phyloP scores from a whole-genome alignment of 106 monocot species.

The Vanilla planifolia region DNA sequence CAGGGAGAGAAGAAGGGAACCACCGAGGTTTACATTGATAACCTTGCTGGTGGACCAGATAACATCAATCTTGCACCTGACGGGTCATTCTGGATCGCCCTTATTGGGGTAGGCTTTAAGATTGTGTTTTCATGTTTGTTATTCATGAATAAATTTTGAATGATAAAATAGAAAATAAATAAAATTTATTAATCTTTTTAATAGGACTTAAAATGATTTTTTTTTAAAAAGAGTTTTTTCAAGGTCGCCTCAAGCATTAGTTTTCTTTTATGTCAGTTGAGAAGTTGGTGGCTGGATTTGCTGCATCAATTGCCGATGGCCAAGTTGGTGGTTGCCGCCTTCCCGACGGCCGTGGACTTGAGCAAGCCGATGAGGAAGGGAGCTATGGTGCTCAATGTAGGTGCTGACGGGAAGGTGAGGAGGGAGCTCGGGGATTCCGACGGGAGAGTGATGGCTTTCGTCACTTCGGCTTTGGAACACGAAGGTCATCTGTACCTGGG shows the following conservation, averaged over 20 bases:
- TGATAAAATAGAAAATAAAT: too few relatives aligned
- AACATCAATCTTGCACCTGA: conserved; percentile 67
- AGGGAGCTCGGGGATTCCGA: conserved; percentile 27
- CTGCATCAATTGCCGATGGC: conserved; percentile 14
- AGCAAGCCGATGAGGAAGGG: conserved; percentile 1
- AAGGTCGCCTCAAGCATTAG: too few relatives aligned
- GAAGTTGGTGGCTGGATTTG: conserved; percentile 7
- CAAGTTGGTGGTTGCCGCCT: conserved; percentile 16
- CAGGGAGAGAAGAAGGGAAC: conserved; percentile 35
- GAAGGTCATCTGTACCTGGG: conserved; percentile 38
- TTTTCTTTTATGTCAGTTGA: conserved; percentile 14
- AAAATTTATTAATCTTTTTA: too few relatives aligned
- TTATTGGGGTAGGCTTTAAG: conserved; percentile 24
- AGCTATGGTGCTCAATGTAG: conserved; percentile 25
- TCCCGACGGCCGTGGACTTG: conserved; percentile 14
- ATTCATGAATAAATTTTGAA: background rate
- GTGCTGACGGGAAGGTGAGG: conserved; percentile 19
- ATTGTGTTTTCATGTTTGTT: background rate
- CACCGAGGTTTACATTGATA: conserved; percentile 49
- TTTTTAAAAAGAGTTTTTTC: background rate
- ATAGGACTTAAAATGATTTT: background rate
- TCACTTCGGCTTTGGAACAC: conserved; percentile 40
- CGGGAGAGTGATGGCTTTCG: conserved; percentile 33
- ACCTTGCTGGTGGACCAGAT: conserved; percentile 58
- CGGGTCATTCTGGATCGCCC: conserved; percentile 67